phyloP scores from a whole-genome alignment of 129 eudicot genomes.

The Saussurea involucrata region DNA sequence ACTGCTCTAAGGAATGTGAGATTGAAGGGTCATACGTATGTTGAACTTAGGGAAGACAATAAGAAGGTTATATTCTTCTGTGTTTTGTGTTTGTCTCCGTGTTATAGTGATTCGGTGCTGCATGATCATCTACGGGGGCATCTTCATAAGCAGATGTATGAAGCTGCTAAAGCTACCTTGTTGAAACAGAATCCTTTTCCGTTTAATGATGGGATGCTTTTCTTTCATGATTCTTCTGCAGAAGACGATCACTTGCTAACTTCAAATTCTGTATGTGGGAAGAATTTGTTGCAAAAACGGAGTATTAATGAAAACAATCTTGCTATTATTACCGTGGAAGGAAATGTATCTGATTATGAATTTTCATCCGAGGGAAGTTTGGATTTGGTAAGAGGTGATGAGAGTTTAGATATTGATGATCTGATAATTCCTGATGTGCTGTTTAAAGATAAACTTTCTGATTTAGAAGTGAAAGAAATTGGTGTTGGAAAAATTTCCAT shows the following conservation, averaged over 20 bases:
- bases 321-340: slow-evolving; percentile 46
- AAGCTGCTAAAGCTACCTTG: slow-evolving; percentile 73
- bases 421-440: slow-evolving; percentile 51
- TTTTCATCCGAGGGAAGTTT: slow-evolving; percentile 20
- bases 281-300: slow-evolving; percentile 17
- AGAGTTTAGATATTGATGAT: neutral
- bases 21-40: slow-evolving; percentile 68
- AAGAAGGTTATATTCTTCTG: slow-evolving; percentile 78
- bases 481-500: slow-evolving; percentile 68
- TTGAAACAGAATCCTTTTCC: slow-evolving; percentile 87
- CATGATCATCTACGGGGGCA: slow-evolving; percentile 74
- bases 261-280: slow-evolving; percentile 9
- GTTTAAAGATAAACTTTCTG: slow-evolving; percentile 52
- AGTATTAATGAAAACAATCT: slow-evolving; percentile 33
- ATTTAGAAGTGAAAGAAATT: slow-evolving; percentile 45
- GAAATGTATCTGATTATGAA: slow-evolving; percentile 4
- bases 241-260: slow-evolving; percentile 12
- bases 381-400: slow-evolving; percentile 5
- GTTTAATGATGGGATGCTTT: slow-evolving; percentile 75
- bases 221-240: slow-evolving; percentile 50
- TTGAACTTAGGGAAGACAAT: slow-evolving; percentile 88
- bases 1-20: slow-evolving; percentile 59
- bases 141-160: slow-evolving; percentile 56
- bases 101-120: slow-evolving; percentile 71
- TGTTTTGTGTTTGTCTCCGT: slow-evolving; percentile 70